A percentile compares a stretch with the other conserved stretches of the same genome.
Evolutionary conservation across 352 stramenopile genomes (phyloP).

Genomic region (Globisporangium radiosum): DNA sequence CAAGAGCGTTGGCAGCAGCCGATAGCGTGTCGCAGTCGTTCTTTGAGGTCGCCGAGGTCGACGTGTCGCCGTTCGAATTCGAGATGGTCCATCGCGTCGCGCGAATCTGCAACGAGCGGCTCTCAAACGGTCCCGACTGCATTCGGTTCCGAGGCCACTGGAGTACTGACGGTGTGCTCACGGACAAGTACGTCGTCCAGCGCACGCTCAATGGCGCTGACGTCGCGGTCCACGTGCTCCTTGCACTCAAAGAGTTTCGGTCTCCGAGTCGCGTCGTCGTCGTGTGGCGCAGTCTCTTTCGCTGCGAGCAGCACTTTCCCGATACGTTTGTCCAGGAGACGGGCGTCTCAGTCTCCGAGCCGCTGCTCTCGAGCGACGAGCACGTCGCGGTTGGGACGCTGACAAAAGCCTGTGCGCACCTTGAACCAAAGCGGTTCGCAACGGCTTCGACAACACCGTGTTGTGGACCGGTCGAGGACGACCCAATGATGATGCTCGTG

Average conservation of each 20-base stretch:
- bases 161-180: background rate
- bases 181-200: slow-evolving; percentile 5
- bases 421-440: slow-evolving; percentile 4
- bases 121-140: background rate
- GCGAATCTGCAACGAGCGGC: background rate
- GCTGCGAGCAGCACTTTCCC: slow-evolving; percentile 7
- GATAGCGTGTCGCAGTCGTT: background rate
- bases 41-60: slow-evolving; percentile 10
- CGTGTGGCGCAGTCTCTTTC: slow-evolving; percentile 9
- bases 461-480: slow-evolving; percentile 17
- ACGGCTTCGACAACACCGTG: background rate
- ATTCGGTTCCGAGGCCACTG: slow-evolving; percentile 4
- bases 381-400: background rate
- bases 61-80: slow-evolving; percentile 4
- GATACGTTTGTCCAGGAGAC: slow-evolving; percentile 8
- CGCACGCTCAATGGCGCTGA: background rate
- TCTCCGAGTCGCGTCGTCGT: background rate
- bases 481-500: slow-evolving; percentile 46
- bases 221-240: background rate
- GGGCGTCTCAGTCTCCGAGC: background rate
- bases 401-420: slow-evolving; percentile 2
- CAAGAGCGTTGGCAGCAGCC: background rate
- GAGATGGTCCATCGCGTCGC: background rate
- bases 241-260: slow-evolving; percentile 1
- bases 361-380: background rate